Percentiles rank a stretch among this genome's conserved stretches.
Evolutionary conservation across 2,329 filamentous ascomycete species (phyloP).

Genomic region (Graphiopsis chlorocephala): DNA sequence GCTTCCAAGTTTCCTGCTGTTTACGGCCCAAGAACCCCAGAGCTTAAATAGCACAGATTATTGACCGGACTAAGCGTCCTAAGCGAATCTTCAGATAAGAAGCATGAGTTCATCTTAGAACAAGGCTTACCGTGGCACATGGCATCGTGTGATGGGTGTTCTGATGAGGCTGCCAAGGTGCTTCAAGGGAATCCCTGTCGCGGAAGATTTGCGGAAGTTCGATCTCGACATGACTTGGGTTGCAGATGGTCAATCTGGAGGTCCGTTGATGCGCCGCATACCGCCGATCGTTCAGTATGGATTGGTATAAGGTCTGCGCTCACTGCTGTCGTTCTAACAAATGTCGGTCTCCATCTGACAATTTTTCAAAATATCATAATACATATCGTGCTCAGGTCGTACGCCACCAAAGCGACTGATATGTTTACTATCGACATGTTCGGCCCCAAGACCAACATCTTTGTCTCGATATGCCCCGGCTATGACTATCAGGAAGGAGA

Average conservation of each 20-base stretch:
- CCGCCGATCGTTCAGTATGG: neutral
- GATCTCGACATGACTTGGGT: neutral
- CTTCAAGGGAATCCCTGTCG: neutral
- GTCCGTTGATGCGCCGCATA: neutral
- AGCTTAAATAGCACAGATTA: neutral
- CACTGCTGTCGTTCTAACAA: constrained; percentile 36
- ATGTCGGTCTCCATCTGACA: neutral
- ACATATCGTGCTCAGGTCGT: neutral
- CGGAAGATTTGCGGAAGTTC: constrained; percentile 7
- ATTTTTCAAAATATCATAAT: neutral
- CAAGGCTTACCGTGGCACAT: neutral
- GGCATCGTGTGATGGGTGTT: neutral
- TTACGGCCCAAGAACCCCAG: neutral
- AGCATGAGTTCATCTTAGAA: neutral
- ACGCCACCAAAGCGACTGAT: neutral
- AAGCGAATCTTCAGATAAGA: neutral
- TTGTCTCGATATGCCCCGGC: constrained; percentile 19
- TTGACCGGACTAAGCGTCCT: neutral
- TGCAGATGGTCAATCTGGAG: neutral
- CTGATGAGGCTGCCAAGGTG: neutral
- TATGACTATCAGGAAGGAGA: constrained; percentile 12
- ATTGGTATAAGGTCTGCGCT: constrained; percentile 33
- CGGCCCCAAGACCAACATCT: constrained; percentile 19
- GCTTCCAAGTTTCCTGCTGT: neutral
- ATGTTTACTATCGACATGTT: constrained; percentile 4